Evolutionary conservation across 2,329 filamentous ascomycete species (phyloP), one percentile per base, ranked within the genome.

Genomic region (Tolypocladium nubicola): DNA sequence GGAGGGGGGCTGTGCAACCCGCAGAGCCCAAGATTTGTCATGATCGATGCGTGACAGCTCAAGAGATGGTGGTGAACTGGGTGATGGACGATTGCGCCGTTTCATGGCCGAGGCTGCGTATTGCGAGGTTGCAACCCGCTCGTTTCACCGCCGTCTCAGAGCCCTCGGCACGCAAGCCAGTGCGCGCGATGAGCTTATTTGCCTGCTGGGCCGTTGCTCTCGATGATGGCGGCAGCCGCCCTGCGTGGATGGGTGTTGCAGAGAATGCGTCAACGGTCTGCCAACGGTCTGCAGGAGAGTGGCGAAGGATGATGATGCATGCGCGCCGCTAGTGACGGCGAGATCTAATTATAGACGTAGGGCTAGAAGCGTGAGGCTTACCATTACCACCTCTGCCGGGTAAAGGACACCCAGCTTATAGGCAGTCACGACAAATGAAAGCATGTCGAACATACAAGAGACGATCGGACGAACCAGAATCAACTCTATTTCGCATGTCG

Each of bases 71-170:
- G 38, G 38, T 41, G 39, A n/a, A 16, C 8, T 33, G 47, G 9
- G 9, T 35, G 30, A 35, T 21, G 47, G 47, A 50, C 23, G 26
- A 19, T 26, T 26, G 14, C 53, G 4, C 53, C 33, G 41, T 55
- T 55, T 55, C 53, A 55, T 55, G 53, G 40, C 26, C 40, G 45
- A 49, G 7, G 45, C 23, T 49, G 50, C 50, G 23, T 30, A 14
- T n/a, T 40, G 4, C 19, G 1, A 3, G 2, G 23, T n/a, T 19
- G 21, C 8, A 38, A 52, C 35, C 10, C 21, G 5, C 9, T 37
- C 35, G 57, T 58, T 57, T 57, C 54, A 58, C 41, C 50, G n/a
- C 41, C 30, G 57, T 58, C 57, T 56, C 57, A 50, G 47, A 40
- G 47, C 30, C 30, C 19, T 30, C 30, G 14, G 30, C 30, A 7